A percentile compares a stretch with the other conserved stretches of the same genome.
Evolutionary conservation across 1,284 basidiomycete species (phyloP).

Genomic region (Ceratobasidium sp.): DNA sequence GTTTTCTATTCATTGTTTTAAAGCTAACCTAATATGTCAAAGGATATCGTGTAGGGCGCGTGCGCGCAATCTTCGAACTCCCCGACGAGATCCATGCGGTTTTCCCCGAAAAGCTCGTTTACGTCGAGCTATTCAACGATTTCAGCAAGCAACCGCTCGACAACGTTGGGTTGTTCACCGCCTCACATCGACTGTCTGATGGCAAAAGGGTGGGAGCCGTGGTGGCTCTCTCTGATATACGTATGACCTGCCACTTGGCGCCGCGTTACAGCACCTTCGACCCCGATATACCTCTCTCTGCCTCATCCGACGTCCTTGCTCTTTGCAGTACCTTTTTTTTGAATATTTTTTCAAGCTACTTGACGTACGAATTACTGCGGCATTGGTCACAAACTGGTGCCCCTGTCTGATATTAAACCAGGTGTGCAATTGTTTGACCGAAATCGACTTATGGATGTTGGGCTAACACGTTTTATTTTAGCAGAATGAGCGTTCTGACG

Average conservation of each 20-base stretch:
- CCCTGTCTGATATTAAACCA: background rate
- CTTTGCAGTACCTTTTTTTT: constrained; percentile 12
- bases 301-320: background rate
- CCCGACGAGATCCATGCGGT: background rate
- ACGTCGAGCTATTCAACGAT: constrained; percentile 25
- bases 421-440: background rate
- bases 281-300: background rate
- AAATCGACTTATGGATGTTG: no score
- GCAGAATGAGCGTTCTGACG: no score
- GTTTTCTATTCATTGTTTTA: no score
- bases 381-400: constrained; percentile 25
- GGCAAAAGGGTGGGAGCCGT: background rate
- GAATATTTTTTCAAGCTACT: constrained; percentile 28
- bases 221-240: background rate
- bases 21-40: background rate
- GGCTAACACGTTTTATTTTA: no score
- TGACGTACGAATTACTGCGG: constrained; percentile 20
- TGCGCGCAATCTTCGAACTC: constrained; percentile 21
- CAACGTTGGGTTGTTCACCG: background rate
- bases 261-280: constrained; percentile 11
- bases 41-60: constrained; percentile 20
- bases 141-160: background rate
- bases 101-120: background rate
- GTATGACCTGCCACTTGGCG: constrained; percentile 25
- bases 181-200: background rate